phyloP scores from a whole-genome alignment of 352 stramenopile genomes.

The Pythium plurisporium region DNA sequence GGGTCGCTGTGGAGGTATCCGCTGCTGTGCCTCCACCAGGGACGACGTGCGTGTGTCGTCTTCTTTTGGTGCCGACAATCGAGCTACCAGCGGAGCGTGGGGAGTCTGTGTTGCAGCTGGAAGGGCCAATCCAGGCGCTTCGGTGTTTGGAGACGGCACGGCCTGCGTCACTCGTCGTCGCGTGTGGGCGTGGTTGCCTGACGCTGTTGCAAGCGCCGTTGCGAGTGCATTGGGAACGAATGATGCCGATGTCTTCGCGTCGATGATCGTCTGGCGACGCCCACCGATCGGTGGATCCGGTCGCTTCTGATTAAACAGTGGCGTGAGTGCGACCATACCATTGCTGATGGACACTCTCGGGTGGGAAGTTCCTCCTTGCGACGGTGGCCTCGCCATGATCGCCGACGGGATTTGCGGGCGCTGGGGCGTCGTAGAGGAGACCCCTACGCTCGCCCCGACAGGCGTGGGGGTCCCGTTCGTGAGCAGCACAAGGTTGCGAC shows the following conservation, averaged over 20 bases:
- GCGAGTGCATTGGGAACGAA: neutral
- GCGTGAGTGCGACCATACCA: constrained; percentile 32
- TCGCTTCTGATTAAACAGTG: constrained; percentile 12
- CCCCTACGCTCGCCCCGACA: neutral
- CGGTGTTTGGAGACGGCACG: neutral
- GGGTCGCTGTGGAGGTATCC: constrained; percentile 18
- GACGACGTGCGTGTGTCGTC: constrained; percentile 18
- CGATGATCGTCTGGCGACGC: constrained; percentile 19
- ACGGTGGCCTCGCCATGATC: constrained; percentile 8
- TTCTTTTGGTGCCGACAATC: constrained; percentile 18
- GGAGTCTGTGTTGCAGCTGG: neutral
- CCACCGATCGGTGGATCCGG: neutral
- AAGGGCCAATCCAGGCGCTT: neutral
- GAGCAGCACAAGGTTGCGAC: constrained; percentile 39
- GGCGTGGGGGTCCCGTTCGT: constrained; percentile 1
- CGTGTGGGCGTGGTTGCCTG: neutral
- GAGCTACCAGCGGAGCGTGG: neutral
- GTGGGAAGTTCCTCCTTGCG: constrained; percentile 2
- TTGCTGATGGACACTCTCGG: constrained; percentile 29
- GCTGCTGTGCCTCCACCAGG: neutral
- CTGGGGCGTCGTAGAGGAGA: neutral
- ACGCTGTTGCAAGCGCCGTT: neutral
- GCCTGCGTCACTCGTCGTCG: neutral
- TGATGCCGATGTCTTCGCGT: constrained; percentile 1
- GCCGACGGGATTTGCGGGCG: neutral